Conservation (phyloP, 2,329 filamentous ascomycete species). For the Bipolaris victoriae region DNA sequence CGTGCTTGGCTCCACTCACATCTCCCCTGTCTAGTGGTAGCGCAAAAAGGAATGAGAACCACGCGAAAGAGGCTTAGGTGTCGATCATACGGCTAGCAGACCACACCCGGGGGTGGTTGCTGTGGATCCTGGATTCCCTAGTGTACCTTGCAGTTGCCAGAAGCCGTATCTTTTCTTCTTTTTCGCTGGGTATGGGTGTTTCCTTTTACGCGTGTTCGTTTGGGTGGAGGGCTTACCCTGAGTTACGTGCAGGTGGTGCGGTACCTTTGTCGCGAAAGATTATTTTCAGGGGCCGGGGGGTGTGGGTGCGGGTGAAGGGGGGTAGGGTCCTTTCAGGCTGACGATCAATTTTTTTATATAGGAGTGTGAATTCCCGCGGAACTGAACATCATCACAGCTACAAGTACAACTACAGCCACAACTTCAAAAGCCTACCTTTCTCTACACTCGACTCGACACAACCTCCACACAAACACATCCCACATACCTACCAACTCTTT, state of each 20-base stretch:
- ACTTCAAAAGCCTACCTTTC: not conserved
- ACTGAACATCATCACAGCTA: not conserved
- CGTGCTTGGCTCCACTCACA: not conserved
- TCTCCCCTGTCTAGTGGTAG: not conserved
- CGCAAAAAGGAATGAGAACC: not conserved
- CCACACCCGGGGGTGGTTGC: not conserved
- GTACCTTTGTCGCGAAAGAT: not conserved
- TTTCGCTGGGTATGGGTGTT: not conserved
- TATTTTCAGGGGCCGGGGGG: not conserved
- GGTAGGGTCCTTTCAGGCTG: too few relatives aligned
- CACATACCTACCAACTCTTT: too few relatives aligned
- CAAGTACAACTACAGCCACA: not conserved
- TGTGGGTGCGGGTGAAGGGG: not conserved
- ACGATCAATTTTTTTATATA: not conserved
- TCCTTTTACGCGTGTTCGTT: conserved; percentile 7
- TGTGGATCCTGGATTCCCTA: conserved; percentile 2
- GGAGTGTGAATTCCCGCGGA: not conserved
- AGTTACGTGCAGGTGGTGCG: not conserved
- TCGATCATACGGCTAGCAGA: conserved; percentile 1
- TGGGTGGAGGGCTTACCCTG: conserved; percentile 4
- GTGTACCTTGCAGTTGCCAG: conserved; percentile 3
- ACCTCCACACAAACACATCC: too few relatives aligned
- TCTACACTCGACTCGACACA: too few relatives aligned
- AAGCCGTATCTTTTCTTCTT: too few relatives aligned
- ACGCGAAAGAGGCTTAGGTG: conserved; percentile 1